Base-by-base conservation (phyloP, 768 basidiomycete genomes). In the Lentinula sp. region DNA sequence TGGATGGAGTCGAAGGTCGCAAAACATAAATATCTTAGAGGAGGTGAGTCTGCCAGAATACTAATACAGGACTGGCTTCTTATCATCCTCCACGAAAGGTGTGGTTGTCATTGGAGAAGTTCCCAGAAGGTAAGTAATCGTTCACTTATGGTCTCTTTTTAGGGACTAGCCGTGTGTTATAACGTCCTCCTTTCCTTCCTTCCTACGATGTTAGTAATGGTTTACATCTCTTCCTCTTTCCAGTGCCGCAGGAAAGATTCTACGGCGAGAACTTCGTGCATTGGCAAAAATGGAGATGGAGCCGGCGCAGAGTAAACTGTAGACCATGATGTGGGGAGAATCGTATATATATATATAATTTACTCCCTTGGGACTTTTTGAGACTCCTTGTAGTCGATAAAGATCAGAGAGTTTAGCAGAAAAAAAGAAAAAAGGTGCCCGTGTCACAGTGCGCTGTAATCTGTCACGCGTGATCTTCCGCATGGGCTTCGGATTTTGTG, bases 191-290 rank as follows among this genome's bases (percentile, higher is more conserved):
- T 28, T 28, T 28, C 28, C 3, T 28, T 28, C 28, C 28, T 28
- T 28, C 28, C 28, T 28, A 28, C 28, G 28, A 28, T 28, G 37
- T 8, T 8, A 8, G 37, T 39, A 39, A 39, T 39, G 7, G 7
- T 13, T 39, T 39, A 8, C 37, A 39, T 13, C 13, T 39, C 7
- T 39, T 39, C 37, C 18, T 23, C 28, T 42, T 59, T 54, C 62
- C 62, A 93, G 91, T 65, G 85, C 92, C 35, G 83, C 91, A 57
- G 94, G 94, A 2, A 95, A 96, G 74, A 97, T 97, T 67, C 72
- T 95, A 35, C 80, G 93, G 49, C 82, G 89, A 28, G 83, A 93
- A 64, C 75, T 95, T 46, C 80, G 91, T 10, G 89, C 87, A 3
- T 72, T 77, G 50, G 89, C 87, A 0, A 85, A 85, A 68, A 71